Conservation (phyloP, 768 basidiomycete genomes). For the Auricularia sp. region DNA sequence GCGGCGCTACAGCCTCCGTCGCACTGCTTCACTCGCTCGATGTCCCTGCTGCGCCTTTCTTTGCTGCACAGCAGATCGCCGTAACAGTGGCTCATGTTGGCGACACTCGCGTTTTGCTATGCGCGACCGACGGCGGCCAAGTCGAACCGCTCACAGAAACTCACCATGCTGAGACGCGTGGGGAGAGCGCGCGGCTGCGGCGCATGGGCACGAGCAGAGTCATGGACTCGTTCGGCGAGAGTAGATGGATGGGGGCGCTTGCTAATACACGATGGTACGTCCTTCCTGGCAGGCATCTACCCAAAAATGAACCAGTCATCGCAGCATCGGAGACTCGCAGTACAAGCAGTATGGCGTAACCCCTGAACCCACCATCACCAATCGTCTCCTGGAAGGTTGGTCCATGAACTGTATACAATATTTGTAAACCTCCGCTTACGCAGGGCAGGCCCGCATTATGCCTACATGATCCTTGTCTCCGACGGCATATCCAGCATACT, state of each 20-base stretch:
- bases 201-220: slow-evolving; percentile 81
- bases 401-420: too few relatives aligned
- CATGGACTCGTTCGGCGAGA: slow-evolving; percentile 91
- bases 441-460: slow-evolving; percentile 54
- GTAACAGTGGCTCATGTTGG: slow-evolving; percentile 91
- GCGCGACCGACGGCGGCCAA: slow-evolving; percentile 57
- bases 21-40: slow-evolving; percentile 89
- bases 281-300: neutral
- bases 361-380: slow-evolving; percentile 80
- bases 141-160: slow-evolving; percentile 86
- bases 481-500: slow-evolving; percentile 88
- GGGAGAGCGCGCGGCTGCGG: slow-evolving; percentile 76
- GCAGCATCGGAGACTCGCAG: slow-evolving; percentile 76
- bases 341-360: slow-evolving; percentile 89
- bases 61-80: slow-evolving; percentile 59
- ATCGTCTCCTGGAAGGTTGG: slow-evolving; percentile 46
- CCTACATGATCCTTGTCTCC: slow-evolving; percentile 80
- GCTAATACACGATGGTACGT: slow-evolving; percentile 82
- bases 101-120: slow-evolving; percentile 82
- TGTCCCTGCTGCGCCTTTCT: slow-evolving; percentile 67
- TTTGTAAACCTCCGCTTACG: too few relatives aligned
- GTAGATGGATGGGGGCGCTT: slow-evolving; percentile 91
- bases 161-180: slow-evolving; percentile 87
- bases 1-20: slow-evolving; percentile 87
- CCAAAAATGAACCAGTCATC: slow-evolving; percentile 1